Conservation (phyloP, 202 grass and related monocot species). For the Eragrostis tef region DNA sequence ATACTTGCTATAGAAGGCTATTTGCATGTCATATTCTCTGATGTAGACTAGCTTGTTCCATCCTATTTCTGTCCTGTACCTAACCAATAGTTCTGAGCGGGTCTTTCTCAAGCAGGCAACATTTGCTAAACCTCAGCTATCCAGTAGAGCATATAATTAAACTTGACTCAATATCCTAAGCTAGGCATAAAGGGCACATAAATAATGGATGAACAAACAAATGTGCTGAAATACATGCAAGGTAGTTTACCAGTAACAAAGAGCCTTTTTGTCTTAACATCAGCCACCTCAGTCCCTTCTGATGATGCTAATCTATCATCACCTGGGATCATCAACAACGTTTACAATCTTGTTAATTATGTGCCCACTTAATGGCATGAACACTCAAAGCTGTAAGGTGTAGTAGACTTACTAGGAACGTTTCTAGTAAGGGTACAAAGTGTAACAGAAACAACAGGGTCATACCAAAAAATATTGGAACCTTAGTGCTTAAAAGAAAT, state of each 20-base stretch:
- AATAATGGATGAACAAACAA: slow-evolving; percentile 37
- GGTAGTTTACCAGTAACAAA: slow-evolving; percentile 84
- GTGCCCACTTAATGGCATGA: neutral
- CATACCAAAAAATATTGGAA: neutral
- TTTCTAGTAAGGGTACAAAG: slow-evolving; percentile 9
- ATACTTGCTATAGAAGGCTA: slow-evolving; percentile 26
- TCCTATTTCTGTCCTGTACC: neutral
- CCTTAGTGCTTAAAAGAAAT: neutral
- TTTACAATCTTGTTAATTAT: slow-evolving; percentile 27
- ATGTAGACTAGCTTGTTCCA: neutral
- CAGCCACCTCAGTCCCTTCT: slow-evolving; percentile 48
- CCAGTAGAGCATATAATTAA: neutral
- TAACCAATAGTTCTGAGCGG: slow-evolving; percentile 31
- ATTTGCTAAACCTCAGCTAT: slow-evolving; percentile 13
- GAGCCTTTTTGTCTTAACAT: slow-evolving; percentile 88
- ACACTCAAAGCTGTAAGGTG: neutral
- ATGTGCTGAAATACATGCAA: slow-evolving; percentile 15
- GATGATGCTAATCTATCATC: slow-evolving; percentile 50
- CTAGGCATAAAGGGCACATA: neutral
- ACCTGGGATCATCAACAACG: slow-evolving; percentile 53
- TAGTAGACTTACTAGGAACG: neutral
- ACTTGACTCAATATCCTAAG: neutral
- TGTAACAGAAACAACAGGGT: slow-evolving; percentile 20
- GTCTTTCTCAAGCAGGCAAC: neutral
- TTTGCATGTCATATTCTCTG: neutral